Percentiles rank a stretch among this genome's conserved stretches.
These are phyloP conservation scores for Nannochloropsis oceanica DNA, from an alignment of 108 stramenopile species.

Conservation along the genomic window DNA sequence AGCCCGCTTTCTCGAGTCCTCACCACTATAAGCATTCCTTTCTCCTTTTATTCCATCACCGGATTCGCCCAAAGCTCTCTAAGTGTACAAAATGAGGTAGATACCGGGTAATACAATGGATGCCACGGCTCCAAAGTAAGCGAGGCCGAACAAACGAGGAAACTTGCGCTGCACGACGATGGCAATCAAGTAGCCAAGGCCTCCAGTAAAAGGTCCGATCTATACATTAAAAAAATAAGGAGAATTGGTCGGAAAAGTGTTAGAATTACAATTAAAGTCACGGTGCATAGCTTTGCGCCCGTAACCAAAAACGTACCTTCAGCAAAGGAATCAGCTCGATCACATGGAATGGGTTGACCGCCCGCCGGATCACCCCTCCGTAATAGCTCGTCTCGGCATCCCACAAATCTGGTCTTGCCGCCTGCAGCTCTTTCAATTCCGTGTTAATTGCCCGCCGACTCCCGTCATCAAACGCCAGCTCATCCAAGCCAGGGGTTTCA, in stretches of 20 bases:
- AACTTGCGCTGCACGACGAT: not conserved
- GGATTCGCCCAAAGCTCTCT: not conserved
- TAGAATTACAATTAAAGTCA: not conserved
- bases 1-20: too few species aligned
- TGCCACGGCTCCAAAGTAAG: not conserved
- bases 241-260: not conserved
- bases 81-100: not conserved
- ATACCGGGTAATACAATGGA: not conserved
- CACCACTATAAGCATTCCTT: too few species aligned
- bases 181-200: not conserved
- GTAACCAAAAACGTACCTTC: not conserved
- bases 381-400: not conserved
- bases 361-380: not conserved
- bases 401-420: not conserved
- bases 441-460: not conserved
- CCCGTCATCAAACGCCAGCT: not conserved
- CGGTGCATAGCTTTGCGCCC: not conserved
- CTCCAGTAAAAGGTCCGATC: not conserved
- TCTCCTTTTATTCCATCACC: too few species aligned
- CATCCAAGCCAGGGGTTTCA: not conserved
- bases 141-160: not conserved
- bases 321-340: not conserved
- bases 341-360: not conserved
- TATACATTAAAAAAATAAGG: not conserved
- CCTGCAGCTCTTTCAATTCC: not conserved